Percentiles rank a stretch among this genome's conserved stretches.
Evolutionary conservation across 441 rosid genomes (phyloP).

Genomic region (Jatropha multifida): DNA sequence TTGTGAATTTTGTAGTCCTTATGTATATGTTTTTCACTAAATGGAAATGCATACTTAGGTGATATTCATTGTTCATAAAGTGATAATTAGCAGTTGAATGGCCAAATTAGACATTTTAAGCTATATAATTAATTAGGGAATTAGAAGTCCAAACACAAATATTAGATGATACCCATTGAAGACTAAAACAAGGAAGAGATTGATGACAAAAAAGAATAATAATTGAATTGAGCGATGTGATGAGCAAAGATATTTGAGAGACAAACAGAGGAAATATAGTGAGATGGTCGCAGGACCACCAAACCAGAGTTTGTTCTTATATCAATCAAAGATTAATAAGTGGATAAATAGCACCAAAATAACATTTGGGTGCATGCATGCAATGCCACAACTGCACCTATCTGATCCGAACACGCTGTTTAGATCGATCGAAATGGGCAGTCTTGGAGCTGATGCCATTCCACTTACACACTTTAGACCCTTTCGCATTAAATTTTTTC

Average conservation of each 20-base stretch:
- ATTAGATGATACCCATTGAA: too few species aligned
- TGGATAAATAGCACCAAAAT: too few species aligned
- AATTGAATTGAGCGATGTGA: not conserved
- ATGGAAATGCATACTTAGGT: too few species aligned
- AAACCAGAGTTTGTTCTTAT: not conserved
- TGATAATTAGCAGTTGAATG: too few species aligned
- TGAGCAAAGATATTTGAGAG: not conserved
- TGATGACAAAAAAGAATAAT: not conserved
- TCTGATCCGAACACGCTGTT: not conserved
- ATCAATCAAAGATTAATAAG: not conserved
- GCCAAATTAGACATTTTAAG: too few species aligned
- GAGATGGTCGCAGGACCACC: constrained; percentile 18
- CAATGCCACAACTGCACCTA: not conserved
- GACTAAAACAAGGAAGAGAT: not conserved
- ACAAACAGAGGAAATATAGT: not conserved
- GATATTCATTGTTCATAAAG: too few species aligned
- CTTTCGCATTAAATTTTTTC: constrained; percentile 8
- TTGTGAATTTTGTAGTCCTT: too few species aligned
- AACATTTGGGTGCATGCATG: not conserved
- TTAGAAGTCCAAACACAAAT: too few species aligned
- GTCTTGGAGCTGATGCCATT: not conserved
- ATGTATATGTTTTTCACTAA: too few species aligned
- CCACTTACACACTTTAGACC: not conserved
- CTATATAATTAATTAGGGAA: too few species aligned
- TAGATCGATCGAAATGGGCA: not conserved